Conservation (phyloP, 1,284 basidiomycete species). For the Sporisorium sorghi region DNA sequence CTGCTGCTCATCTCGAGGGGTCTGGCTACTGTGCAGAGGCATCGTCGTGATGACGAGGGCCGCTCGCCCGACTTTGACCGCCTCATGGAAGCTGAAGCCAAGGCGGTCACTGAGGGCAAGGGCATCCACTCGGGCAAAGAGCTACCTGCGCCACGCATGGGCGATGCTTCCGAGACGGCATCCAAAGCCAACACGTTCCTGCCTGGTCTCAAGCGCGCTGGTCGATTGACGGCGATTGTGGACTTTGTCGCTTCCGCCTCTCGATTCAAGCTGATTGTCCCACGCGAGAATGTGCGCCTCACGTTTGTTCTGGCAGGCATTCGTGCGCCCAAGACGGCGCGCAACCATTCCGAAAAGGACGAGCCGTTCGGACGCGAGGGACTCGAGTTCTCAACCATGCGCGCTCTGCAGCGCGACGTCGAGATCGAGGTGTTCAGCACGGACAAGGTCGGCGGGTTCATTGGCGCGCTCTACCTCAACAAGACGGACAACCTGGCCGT, state of each 20-base stretch:
- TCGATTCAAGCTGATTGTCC: slow-evolving; percentile 62
- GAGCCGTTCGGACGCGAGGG: slow-evolving; percentile 90
- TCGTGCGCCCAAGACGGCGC: slow-evolving; percentile 70
- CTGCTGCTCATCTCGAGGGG: slow-evolving; percentile 94
- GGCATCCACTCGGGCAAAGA: slow-evolving; percentile 96
- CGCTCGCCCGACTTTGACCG: slow-evolving; percentile 93
- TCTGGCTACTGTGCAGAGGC: slow-evolving; percentile 86
- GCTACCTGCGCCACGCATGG: slow-evolving; percentile 74
- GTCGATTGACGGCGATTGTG: slow-evolving; percentile 84
- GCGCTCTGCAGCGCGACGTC: slow-evolving; percentile 92
- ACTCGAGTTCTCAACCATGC: slow-evolving; percentile 80
- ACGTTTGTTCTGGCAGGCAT: slow-evolving; percentile 69
- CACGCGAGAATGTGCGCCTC: slow-evolving; percentile 57
- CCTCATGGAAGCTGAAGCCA: slow-evolving; percentile 90
- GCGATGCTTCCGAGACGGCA: slow-evolving; percentile 80
- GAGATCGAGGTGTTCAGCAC: slow-evolving; percentile 89
- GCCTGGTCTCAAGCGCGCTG: slow-evolving; percentile 89
- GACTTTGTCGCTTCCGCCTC: slow-evolving; percentile 81
- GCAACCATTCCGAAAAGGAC: slow-evolving; percentile 82
- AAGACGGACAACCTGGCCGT: slow-evolving; percentile 82
- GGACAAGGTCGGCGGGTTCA: slow-evolving; percentile 96
- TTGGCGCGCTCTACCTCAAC: slow-evolving; percentile 84
- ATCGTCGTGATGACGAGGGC: slow-evolving; percentile 92
- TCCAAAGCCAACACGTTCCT: slow-evolving; percentile 74
- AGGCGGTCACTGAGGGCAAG: slow-evolving; percentile 79